Evolutionary conservation across 164 flowering plant genomes (phyloP).

Genomic region (Amborella trichopoda): DNA sequence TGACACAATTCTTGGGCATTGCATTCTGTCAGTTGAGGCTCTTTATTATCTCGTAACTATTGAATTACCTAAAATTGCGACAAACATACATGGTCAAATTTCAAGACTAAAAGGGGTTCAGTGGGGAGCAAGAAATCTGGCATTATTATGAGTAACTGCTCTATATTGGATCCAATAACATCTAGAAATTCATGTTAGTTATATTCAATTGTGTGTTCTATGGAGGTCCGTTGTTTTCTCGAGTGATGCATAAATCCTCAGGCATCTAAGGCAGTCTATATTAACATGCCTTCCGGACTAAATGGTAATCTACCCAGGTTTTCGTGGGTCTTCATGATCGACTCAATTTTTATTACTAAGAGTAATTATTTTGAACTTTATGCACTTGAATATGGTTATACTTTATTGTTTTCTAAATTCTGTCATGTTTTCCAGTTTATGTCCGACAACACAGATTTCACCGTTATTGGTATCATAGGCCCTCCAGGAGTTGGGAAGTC

Average conservation of each 20-base stretch:
- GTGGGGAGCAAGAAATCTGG: no score
- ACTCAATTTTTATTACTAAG: background rate
- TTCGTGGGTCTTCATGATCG: background rate
- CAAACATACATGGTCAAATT: no score
- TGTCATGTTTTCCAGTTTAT: constrained; percentile 43
- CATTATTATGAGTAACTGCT: no score
- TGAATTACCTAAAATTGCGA: no score
- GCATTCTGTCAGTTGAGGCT: no score
- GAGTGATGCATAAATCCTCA: background rate
- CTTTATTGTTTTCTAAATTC: background rate
- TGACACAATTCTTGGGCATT: no score
- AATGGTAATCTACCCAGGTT: background rate
- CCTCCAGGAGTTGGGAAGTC: constrained; percentile 85
- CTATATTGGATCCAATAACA: no score
- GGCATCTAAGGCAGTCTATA: background rate
- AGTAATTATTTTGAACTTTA: background rate
- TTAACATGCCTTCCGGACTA: background rate
- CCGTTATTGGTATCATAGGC: constrained; percentile 83
- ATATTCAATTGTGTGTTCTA: no score
- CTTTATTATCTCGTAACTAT: no score
- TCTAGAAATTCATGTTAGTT: no score
- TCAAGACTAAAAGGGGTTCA: no score
- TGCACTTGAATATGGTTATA: background rate
- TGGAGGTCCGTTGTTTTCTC: background rate
- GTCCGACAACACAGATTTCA: constrained; percentile 86